Base-by-base conservation (phyloP, 2,329 filamentous ascomycete genomes). In the Fusarium sp. region DNA sequence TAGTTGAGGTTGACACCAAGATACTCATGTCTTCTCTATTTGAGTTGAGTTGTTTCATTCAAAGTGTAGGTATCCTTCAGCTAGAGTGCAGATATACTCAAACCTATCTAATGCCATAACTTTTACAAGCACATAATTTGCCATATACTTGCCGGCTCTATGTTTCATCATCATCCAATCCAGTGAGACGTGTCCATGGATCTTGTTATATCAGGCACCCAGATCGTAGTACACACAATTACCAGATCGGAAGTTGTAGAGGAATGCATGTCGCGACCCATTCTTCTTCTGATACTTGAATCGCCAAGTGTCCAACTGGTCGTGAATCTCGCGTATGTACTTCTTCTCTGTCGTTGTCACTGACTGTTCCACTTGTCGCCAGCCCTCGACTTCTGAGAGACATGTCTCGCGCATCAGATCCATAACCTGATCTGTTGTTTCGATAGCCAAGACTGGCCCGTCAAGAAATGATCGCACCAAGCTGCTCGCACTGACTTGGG, bases 241-340 rank as follows among this genome's bases (percentile, higher is more conserved):
- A 0, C 91, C 92, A 11, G 93, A 96, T 61, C 94, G 85, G 72
- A 96, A 97, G 74, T 97, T 97, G 80, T 97, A 97, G 51, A 97
- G 87, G 79, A 97, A 97, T 13, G 92, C 91, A 76, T 94, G 92
- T 45, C 87, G 85, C 23, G 86, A 85, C 11, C 84, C 86, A 6
- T 83, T 76, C 66, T 82, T 82, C 61, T 69, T 80, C 81, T 81
- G 85, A 80, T 82, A 89, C 83, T 76, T 85, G 80, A 69, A 82
- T 78, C 76, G 87, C 87, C 82, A 96, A 79, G 72, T 85, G 79
- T 75, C 81, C 52, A 97, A 82, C 77, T 95, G 83, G 63, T 93
- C 91, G 74, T 96, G 91, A 40, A 97, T 85, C 75, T 97, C 92
- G 27, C 89, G 85, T 42, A 97, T 81, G 74, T 97, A 97, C 74